Base-by-base conservation (phyloP, 1,139 yeast genomes). In the Citeromyces siamensis region DNA sequence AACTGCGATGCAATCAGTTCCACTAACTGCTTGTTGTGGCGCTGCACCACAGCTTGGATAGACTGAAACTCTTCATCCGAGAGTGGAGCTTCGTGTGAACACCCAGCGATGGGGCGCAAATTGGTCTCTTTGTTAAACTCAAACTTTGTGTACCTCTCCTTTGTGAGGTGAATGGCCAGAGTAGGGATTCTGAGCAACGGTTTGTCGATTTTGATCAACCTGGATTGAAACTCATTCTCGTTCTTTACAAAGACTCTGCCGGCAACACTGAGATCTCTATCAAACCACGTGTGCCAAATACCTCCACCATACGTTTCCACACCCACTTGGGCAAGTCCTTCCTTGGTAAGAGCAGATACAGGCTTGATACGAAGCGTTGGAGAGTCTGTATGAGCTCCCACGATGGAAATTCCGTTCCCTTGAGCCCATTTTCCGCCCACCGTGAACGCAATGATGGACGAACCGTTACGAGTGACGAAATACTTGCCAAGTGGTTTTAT, bases 281-380 rank as follows among this genome's bases (percentile, higher is more conserved):
- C 98, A 52, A 90, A 90, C 93, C 93, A 81, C 21, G 82, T 59
- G 59, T 79, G 85, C 72, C 96, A 94, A 40, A 88, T 75, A 37
- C 95, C 88, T 21, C 98, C 98, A 36, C 98, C 98, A 50, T 90
- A 90, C 37, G 79, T 75, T 56, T 90, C 98, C 5, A 90, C 94
- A 29, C 95, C 97, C 17, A 90, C 76, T 56, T 88, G 96, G 43
- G 76, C 69, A 49, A 78, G 90, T 1, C 94, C 95, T 48, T 82
- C 88, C 10, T 68, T 62, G 6, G 65, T 58, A 50, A 75, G 75
- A 49, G 77, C 75, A 20, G 95, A 83, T 33, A 81, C 66, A n/a
- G 98, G 98, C 60, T 90, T 90, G 48, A 90, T 75, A 49, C 94
- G 67, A 45, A 88, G 66, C 37, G 85, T 77, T n/a, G 98, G 98